Conservation (phyloP, 768 basidiomycete species). For the Polyporus arcularius region DNA sequence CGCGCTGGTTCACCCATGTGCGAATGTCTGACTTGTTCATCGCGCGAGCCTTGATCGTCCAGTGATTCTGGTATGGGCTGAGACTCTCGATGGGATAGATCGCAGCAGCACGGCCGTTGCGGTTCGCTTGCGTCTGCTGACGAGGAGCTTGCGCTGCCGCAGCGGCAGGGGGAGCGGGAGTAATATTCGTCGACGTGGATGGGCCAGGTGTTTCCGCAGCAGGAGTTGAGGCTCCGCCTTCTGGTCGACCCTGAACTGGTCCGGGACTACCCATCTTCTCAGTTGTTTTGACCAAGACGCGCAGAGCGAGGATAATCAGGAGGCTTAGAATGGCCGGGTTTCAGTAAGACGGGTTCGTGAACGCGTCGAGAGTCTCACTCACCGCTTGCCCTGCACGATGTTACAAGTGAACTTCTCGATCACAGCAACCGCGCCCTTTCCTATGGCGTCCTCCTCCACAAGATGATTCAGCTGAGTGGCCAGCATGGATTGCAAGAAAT, state of each 20-base stretch:
- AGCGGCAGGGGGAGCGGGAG: slow-evolving; percentile 23
- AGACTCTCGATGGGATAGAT: slow-evolving; percentile 90
- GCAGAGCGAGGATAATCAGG: slow-evolving; percentile 74
- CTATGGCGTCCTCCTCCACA: slow-evolving; percentile 62
- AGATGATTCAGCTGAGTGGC: slow-evolving; percentile 86
- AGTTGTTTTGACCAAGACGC: slow-evolving; percentile 49
- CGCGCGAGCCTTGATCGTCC: slow-evolving; percentile 96
- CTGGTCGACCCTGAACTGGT: slow-evolving; percentile 36
- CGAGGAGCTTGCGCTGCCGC: slow-evolving; percentile 4
- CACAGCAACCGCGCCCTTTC: slow-evolving; percentile 66
- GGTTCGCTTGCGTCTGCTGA: slow-evolving; percentile 8
- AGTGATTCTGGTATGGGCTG: slow-evolving; percentile 96
- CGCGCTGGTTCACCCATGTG: slow-evolving; percentile 84
- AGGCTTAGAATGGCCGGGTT: slow-evolving; percentile 48
- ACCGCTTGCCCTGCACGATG: slow-evolving; percentile 84
- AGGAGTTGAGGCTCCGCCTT: slow-evolving; percentile 24
- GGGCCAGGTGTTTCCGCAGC: slow-evolving; percentile 32
- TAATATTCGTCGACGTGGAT: slow-evolving; percentile 29
- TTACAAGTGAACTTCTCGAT: slow-evolving; percentile 82
- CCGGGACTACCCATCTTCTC: slow-evolving; percentile 78
- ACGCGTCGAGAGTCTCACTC: slow-evolving; percentile 28
- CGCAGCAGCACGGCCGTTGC: slow-evolving; percentile 30
- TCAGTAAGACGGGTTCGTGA: neutral
- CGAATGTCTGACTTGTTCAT: slow-evolving; percentile 87
- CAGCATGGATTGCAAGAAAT: slow-evolving; percentile 92